These are phyloP conservation scores for Arctium lappa DNA, from an alignment of 129 eudicot species.

Conservation along the genomic window DNA sequence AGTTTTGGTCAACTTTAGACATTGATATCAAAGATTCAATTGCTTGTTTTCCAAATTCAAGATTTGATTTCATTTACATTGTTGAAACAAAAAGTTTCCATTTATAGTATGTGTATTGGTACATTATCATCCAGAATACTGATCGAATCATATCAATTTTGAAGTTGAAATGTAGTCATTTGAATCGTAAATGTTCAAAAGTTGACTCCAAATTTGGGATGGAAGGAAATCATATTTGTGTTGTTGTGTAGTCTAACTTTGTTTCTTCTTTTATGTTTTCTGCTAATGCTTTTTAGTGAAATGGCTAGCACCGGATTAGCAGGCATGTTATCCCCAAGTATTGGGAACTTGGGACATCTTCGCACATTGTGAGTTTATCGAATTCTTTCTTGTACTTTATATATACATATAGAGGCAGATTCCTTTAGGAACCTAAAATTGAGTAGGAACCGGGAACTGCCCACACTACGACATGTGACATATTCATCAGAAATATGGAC, in stretches of 20 bases:
- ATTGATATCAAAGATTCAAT: not conserved
- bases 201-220: constrained; percentile 16
- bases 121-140: not conserved
- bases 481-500: no score
- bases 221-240: not conserved
- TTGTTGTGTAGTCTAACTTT: constrained; percentile 21
- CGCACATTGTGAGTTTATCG: constrained; percentile 61
- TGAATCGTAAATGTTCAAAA: not conserved
- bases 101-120: not conserved
- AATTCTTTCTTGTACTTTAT: not conserved
- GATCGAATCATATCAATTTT: not conserved
- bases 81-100: not conserved
- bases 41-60: not conserved
- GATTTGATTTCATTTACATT: not conserved
- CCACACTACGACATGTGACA: no score
- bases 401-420: not conserved
- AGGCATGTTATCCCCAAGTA: constrained; percentile 76
- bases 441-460: no score
- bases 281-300: constrained; percentile 45
- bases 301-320: constrained; percentile 93
- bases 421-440: not conserved
- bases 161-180: not conserved
- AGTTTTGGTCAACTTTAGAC: not conserved
- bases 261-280: not conserved
- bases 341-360: constrained; percentile 84